Conservation (phyloP, 192 early-diverging fungal genomes). For the Funneliformis geosporum region DNA sequence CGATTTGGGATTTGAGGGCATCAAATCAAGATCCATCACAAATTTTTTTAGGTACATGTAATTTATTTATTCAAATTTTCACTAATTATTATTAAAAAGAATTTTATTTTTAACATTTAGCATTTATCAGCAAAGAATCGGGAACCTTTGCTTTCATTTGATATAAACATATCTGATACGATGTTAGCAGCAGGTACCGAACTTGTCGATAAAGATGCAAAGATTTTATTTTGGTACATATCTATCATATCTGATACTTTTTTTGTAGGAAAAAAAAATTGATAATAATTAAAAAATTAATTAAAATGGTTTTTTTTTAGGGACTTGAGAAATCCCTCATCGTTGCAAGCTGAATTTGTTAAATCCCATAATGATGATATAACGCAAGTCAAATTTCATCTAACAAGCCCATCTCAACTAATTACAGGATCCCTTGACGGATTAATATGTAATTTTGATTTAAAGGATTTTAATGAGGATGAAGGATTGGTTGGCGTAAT, state of each 20-base stretch:
- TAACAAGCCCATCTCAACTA: constrained; percentile 50
- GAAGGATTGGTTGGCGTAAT: constrained; percentile 83
- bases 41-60: constrained; percentile 55
- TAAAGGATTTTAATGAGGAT: constrained; percentile 78
- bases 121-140: constrained; percentile 31
- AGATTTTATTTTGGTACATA: constrained; percentile 51
- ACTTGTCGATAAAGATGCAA: constrained; percentile 45
- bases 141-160: constrained; percentile 51
- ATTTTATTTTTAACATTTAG: background rate
- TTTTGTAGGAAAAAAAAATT: background rate
- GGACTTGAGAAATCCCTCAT: constrained; percentile 37
- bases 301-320: constrained; percentile 13
- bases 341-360: constrained; percentile 45
- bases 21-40: constrained; percentile 50
- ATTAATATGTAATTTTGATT: constrained; percentile 74
- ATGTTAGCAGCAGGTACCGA: constrained; percentile 60
- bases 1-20: constrained; percentile 69
- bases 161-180: constrained; percentile 52
- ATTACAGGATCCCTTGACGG: constrained; percentile 76
- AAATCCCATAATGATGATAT: constrained; percentile 78
- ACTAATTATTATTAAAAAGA: background rate
- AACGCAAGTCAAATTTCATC: constrained; percentile 75
- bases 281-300: too few relatives aligned
- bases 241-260: constrained; percentile 18
- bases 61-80: background rate